Conservation (phyloP, 345 rosid species). For the Citrus maxima region DNA sequence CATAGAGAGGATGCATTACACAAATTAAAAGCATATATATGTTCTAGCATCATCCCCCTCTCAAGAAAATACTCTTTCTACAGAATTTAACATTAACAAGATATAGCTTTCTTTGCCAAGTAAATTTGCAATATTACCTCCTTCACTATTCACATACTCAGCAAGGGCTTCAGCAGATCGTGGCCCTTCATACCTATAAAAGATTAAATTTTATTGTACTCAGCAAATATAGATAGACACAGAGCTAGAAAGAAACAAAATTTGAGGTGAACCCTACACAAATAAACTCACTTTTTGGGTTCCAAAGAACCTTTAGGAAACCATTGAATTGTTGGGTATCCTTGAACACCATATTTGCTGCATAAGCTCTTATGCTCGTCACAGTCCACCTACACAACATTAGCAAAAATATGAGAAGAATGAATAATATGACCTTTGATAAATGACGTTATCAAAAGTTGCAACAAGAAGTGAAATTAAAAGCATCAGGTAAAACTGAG, state of each 20-base stretch:
- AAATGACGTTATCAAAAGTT: background rate
- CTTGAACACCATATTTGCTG: slow-evolving; percentile 86
- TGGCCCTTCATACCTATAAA: slow-evolving; percentile 80
- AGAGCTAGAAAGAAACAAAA: background rate
- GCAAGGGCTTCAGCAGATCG: slow-evolving; percentile 81
- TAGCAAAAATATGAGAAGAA: slow-evolving; percentile 11
- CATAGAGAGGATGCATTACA: background rate
- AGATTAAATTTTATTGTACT: background rate
- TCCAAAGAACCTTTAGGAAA: slow-evolving; percentile 94
- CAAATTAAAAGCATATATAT: background rate
- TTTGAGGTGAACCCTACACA: background rate
- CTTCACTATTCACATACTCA: slow-evolving; percentile 90
- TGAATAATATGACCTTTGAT: background rate
- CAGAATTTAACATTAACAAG: background rate
- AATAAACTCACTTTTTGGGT: slow-evolving; percentile 74
- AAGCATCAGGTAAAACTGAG: background rate
- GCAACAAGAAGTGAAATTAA: background rate
- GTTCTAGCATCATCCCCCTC: background rate
- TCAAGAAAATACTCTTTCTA: background rate
- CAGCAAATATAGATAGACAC: background rate
- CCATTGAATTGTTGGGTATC: slow-evolving; percentile 97
- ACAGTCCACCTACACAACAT: slow-evolving; percentile 79
- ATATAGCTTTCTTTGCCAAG: background rate
- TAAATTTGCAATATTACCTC: slow-evolving; percentile 46
- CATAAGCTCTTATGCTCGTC: slow-evolving; percentile 93